Conservation (phyloP, 2,329 filamentous ascomycete species). For the Sclerotinia spermophila region DNA sequence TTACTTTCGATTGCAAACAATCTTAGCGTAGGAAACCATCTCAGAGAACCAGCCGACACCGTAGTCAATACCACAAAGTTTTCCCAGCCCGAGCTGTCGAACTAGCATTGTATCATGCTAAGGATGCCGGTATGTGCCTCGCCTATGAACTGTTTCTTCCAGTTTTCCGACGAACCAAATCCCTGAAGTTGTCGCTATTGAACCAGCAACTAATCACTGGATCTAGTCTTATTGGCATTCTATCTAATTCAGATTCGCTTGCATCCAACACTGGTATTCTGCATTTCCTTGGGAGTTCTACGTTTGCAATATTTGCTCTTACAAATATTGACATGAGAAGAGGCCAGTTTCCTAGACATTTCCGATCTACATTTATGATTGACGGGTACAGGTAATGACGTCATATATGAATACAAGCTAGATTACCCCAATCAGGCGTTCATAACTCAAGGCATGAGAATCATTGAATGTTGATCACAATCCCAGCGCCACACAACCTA, state of each 20-base stretch:
- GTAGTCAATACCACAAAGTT: too few relatives aligned
- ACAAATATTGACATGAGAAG: not conserved
- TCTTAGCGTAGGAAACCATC: too few relatives aligned
- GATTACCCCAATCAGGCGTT: not conserved
- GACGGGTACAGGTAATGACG: too few relatives aligned
- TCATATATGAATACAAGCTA: not conserved
- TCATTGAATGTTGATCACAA: not conserved
- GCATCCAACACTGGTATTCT: not conserved
- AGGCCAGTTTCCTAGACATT: fast-evolving
- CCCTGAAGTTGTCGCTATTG: not conserved
- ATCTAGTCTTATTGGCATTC: not conserved
- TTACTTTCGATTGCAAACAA: too few relatives aligned
- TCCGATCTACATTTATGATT: not conserved
- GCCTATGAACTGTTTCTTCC: fast-evolving
- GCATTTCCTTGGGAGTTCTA: not conserved
- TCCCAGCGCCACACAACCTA: not conserved
- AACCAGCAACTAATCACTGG: not conserved
- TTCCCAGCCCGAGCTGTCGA: not conserved
- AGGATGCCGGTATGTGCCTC: not conserved
- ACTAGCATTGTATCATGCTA: not conserved
- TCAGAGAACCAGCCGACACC: too few relatives aligned
- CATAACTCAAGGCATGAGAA: not conserved
- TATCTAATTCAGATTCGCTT: not conserved
- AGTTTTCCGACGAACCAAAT: not conserved
- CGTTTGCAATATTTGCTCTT: not conserved